phyloP scores from a whole-genome alignment of 352 stramenopile species.

The Globisporangium nunn region DNA sequence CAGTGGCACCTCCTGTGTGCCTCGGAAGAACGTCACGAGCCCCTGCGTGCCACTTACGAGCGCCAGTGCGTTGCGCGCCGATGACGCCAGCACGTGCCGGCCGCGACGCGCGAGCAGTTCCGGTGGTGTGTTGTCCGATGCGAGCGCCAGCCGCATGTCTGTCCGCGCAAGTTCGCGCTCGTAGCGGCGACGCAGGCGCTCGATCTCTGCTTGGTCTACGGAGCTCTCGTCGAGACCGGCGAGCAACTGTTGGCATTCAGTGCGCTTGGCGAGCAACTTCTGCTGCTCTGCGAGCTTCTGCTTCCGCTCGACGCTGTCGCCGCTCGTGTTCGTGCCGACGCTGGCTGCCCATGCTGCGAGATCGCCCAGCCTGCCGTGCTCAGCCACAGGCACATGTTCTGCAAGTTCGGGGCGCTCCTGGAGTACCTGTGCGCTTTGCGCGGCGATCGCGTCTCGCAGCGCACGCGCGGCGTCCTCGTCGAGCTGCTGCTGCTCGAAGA shows the following conservation, averaged over 20 bases:
- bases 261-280: slow-evolving; percentile 55
- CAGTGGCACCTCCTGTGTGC: slow-evolving; percentile 40
- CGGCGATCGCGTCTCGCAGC: slow-evolving; percentile 17
- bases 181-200: slow-evolving; percentile 34
- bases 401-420: slow-evolving; percentile 19
- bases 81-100: slow-evolving; percentile 60
- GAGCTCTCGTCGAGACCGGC: slow-evolving; percentile 8
- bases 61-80: slow-evolving; percentile 39
- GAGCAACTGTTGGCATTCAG: slow-evolving; percentile 27
- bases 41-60: slow-evolving; percentile 25
- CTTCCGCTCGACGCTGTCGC: slow-evolving; percentile 17
- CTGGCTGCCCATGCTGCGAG: slow-evolving; percentile 32
- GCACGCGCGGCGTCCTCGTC: slow-evolving; percentile 20
- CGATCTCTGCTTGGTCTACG: slow-evolving; percentile 8
- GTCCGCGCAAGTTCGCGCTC: slow-evolving; percentile 56
- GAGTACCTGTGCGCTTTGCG: slow-evolving; percentile 27
- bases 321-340: slow-evolving; percentile 11
- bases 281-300: slow-evolving; percentile 39
- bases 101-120: slow-evolving; percentile 43
- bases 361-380: slow-evolving; percentile 23
- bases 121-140: slow-evolving; percentile 40
- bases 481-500: slow-evolving; percentile 22
- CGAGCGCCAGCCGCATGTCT: slow-evolving; percentile 42
- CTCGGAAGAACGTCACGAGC: slow-evolving; percentile 36
- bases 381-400: slow-evolving; percentile 27